Evolutionary conservation across 176 grass and related monocot species (phyloP), one percentile per base, ranked within the genome.

Genomic region (Dendrocalamus sinicus): DNA sequence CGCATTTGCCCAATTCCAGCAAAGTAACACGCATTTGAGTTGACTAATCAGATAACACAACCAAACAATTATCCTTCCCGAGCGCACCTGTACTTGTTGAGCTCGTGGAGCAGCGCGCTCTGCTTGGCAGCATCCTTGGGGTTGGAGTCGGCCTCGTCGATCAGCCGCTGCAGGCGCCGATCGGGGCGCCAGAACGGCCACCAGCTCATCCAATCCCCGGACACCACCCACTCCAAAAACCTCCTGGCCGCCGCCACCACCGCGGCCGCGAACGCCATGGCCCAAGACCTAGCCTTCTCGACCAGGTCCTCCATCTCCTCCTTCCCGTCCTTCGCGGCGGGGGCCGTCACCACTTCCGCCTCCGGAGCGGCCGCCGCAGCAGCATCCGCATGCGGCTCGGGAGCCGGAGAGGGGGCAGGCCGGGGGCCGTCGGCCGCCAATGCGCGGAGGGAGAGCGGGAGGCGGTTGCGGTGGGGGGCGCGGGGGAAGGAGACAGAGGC

Each of bases 141-240:
- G 40, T 99, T 82, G 4, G 97, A 92, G 89, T 99, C 97, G 3
- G 97, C 97, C 6, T 96, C 97, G 30, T 95, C 94, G 45, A 99
- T 91, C 26, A 99, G 73, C 16, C 69, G 74, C 71, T 93, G 89
- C 55, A 99, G 76, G 12, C 87, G 89, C 47, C 91, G 88, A 71
- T 94, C 92, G 70, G 90, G 28, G 52, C 76, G 81, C 94, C 94
- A 94, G 64, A 99, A 99, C 14, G 96, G 94, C 96, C 94, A 99
- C 94, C 94, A 94, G 65, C 88, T 86, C 81, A 96, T 73, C 93
- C 93, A 98, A 37, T 93, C 88, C 68, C 90, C 85, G 11, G 81
- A 91, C 40, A 84, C 48, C 55, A 99, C 50, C 78, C 65, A 88
- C 65, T 94, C 86, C 17, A 91, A 80, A 16, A 89, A 90, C 57